Conservation (phyloP, 768 basidiomycete species). For the Hygrocybe punicea region DNA sequence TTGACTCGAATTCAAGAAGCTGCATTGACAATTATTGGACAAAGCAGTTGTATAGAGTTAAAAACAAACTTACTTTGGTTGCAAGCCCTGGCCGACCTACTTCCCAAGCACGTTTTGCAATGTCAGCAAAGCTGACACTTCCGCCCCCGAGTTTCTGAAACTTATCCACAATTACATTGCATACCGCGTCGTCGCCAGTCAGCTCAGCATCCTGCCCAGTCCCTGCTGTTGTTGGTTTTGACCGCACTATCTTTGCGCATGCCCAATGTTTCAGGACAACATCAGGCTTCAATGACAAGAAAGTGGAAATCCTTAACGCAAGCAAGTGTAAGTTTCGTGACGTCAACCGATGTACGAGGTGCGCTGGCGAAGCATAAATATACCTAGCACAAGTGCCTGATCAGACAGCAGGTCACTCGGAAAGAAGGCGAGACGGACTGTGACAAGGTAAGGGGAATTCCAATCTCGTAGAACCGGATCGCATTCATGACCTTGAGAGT, state of each 20-base stretch:
- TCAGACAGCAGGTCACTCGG: constrained; percentile 4
- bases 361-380: constrained; percentile 71
- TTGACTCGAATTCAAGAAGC: constrained; percentile 88
- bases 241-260: constrained; percentile 78
- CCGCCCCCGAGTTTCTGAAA: constrained; percentile 76
- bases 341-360: constrained; percentile 78
- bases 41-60: background rate
- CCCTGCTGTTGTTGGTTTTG: constrained; percentile 56
- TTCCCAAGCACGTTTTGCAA: constrained; percentile 92
- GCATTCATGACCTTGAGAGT: constrained; percentile 92
- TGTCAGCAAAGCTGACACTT: constrained; percentile 89
- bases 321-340: constrained; percentile 87
- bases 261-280: constrained; percentile 95
- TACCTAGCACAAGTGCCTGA: constrained; percentile 50
- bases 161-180: constrained; percentile 82
- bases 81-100: constrained; percentile 76
- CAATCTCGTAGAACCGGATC: constrained; percentile 86
- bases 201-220: constrained; percentile 53
- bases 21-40: constrained; percentile 26
- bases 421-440: constrained; percentile 56
- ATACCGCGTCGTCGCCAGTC: constrained; percentile 73
- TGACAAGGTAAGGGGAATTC: constrained; percentile 86
- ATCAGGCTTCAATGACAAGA: constrained; percentile 78
- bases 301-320: constrained; percentile 84
- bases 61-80: constrained; percentile 58